Base-by-base conservation (phyloP, 352 stramenopile genomes). In the Pythium diclinum region DNA sequence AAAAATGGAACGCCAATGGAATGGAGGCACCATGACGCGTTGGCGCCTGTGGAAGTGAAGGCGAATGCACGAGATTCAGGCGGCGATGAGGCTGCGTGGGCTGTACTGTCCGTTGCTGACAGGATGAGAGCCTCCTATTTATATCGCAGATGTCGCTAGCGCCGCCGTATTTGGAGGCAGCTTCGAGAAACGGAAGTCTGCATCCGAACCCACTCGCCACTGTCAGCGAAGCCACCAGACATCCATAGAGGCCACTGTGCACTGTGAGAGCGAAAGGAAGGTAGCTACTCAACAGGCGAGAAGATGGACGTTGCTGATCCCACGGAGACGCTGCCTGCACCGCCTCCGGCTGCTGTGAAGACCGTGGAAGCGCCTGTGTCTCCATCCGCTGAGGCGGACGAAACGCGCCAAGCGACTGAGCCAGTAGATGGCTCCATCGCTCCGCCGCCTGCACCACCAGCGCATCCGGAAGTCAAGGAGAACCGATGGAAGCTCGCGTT, bases 401-500 rank as follows among this genome's bases (percentile, higher is more conserved):
- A 73, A 28, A 69, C 61, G 46, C 61, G 67, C 13, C 23, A 33
- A 8, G 55, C 57, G 5, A 34, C 32, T 3, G 48, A 64, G 28
- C 17, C 25, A 2, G 21, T 40, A 1, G 55, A 61, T 47, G 6
- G 25, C 33, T 17, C 36, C 7, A 30, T 40, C 6, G 5, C 19
- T 8, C 46, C 42, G 4, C n/a, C n/a, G 2, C 48, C 48, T 1
- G 23, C 30, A 17, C 56, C 61, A 6, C 57, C 57, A 25, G 60
- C 44, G 19, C 44, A 51, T 30, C n/a, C 25, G 0, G 65, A 67
- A 47, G 51, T 61, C 19, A 73, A 73, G 48, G 54, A 78, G 61
- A 89, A 83, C 71, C 79, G 77, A 66, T 89, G 80, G 84, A 92
- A 92, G 59, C 74, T 91, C 51, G 78, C 78, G 36, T 87, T 92